Evolutionary conservation across 2,329 filamentous ascomycete species (phyloP), one percentile per base, ranked within the genome.

Genomic region (Colletotrichum falcatum): DNA sequence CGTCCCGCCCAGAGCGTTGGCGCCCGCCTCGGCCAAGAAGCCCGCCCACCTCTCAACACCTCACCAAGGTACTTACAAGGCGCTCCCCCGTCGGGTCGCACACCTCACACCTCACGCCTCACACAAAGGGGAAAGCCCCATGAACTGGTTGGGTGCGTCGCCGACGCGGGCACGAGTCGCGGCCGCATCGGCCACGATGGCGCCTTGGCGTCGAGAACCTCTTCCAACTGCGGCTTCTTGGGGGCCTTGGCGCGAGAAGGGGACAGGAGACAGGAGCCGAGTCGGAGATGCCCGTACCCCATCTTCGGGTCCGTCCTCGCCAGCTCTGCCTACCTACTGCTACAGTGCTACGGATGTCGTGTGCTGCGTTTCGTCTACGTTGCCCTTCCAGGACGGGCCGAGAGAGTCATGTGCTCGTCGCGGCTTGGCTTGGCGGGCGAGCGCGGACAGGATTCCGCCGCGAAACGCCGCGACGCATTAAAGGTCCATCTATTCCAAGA

Each of bases 261-360:
- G 35, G 16, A 35, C 42, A n/a, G n/a, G n/a, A n/a, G 30, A 33
- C 30, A 42, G 20, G 26, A 59, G 42, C 51, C 51, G 23, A 48
- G 26, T 65, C 61, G 65, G 60, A 59, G 60, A 68, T 59, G 56
- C 56, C 53, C 65, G 65, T 65, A 46, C 60, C 65, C 62, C 49
- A 6, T 28, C 20, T 28, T 35, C n/a, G 42, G 42, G n/a, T n/a
- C n/a, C n/a, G n/a, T n/a, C n/a, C n/a, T n/a, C n/a, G n/a, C n/a
- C n/a, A n/a, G n/a, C n/a, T n/a, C n/a, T n/a, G n/a, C n/a, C n/a
- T n/a, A n/a, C n/a, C n/a, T n/a, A n/a, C n/a, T n/a, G n/a, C n/a
- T n/a, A n/a, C n/a, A n/a, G n/a, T n/a, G n/a, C n/a, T n/a, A n/a
- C n/a, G n/a, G n/a, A n/a, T n/a, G n/a, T n/a, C n/a, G n/a, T n/a